Evolutionary conservation across 805 yeast species (phyloP).

Genomic region (Candida boleticola): DNA sequence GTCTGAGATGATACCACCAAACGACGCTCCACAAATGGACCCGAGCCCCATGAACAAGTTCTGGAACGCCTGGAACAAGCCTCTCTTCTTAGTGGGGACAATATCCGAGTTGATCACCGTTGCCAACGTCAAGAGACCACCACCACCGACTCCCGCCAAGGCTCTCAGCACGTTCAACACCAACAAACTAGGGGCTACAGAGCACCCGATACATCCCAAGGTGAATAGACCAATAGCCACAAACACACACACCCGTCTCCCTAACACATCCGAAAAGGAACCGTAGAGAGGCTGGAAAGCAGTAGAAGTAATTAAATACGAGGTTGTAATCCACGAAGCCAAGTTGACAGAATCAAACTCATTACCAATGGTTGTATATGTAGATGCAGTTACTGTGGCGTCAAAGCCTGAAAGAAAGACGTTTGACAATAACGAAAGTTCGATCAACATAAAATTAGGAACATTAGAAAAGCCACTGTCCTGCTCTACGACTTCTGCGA

Average conservation of each 20-base stretch:
- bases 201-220: slow-evolving; percentile 37
- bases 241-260: slow-evolving; percentile 32
- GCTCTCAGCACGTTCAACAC: slow-evolving; percentile 33
- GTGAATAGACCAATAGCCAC: slow-evolving; percentile 32
- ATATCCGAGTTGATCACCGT: slow-evolving; percentile 40
- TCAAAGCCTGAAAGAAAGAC: slow-evolving; percentile 49
- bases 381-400: slow-evolving; percentile 48
- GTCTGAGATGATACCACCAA: slow-evolving; percentile 57
- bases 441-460: slow-evolving; percentile 29
- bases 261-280: slow-evolving; percentile 36
- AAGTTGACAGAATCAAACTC: slow-evolving; percentile 32
- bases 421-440: slow-evolving; percentile 30
- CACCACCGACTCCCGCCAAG: slow-evolving; percentile 42
- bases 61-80: slow-evolving; percentile 40
- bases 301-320: slow-evolving; percentile 39
- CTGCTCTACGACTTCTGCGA: neutral
- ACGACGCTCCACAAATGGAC: slow-evolving; percentile 65
- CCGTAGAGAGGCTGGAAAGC: slow-evolving; percentile 44
- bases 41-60: slow-evolving; percentile 36
- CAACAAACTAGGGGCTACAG: slow-evolving; percentile 24
- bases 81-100: slow-evolving; percentile 33
- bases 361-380: slow-evolving; percentile 46
- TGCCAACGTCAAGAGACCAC: slow-evolving; percentile 36
- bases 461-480: slow-evolving; percentile 10
- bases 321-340: slow-evolving; percentile 44